Conservation (phyloP, 345 rosid genomes). For the Raphanus sativus region DNA sequence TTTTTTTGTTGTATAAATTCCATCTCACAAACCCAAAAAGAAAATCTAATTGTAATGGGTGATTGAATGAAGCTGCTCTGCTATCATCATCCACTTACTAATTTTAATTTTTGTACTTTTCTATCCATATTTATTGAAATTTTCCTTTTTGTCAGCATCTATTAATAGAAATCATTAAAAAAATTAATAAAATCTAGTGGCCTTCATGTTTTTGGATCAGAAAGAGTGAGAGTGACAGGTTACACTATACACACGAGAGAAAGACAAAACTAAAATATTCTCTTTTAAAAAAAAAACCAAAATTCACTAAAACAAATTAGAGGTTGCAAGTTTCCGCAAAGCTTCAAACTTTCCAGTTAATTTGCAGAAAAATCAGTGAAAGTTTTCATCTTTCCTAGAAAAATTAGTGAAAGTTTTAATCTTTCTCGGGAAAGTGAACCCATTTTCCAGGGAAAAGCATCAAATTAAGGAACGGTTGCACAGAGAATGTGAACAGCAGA, state of each 20-base stretch:
- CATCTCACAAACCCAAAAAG: not conserved
- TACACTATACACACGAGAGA: not conserved
- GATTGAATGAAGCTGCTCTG: not conserved
- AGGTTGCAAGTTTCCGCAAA: not conserved
- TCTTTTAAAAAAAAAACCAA: not conserved
- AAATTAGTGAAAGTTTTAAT: not conserved
- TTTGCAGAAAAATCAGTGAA: not conserved
- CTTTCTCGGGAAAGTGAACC: not conserved
- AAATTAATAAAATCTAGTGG: slow-evolving; percentile 28
- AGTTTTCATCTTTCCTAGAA: not conserved
- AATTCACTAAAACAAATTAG: not conserved
- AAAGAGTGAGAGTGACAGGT: slow-evolving; percentile 14
- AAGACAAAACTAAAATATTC: not conserved
- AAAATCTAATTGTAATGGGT: not conserved
- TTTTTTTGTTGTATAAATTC: not conserved
- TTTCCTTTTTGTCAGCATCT: slow-evolving; percentile 26
- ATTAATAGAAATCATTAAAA: not conserved
- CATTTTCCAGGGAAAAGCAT: not conserved
- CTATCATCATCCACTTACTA: not conserved
- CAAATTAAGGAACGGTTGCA: not conserved
- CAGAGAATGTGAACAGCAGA: not conserved
- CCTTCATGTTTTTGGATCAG: slow-evolving; percentile 17
- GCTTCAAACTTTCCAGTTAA: not conserved
- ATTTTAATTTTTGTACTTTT: not conserved
- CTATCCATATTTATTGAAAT: not conserved